Evolutionary conservation across 345 rosid genomes (phyloP).

Genomic region (Pugionium cornutum): DNA sequence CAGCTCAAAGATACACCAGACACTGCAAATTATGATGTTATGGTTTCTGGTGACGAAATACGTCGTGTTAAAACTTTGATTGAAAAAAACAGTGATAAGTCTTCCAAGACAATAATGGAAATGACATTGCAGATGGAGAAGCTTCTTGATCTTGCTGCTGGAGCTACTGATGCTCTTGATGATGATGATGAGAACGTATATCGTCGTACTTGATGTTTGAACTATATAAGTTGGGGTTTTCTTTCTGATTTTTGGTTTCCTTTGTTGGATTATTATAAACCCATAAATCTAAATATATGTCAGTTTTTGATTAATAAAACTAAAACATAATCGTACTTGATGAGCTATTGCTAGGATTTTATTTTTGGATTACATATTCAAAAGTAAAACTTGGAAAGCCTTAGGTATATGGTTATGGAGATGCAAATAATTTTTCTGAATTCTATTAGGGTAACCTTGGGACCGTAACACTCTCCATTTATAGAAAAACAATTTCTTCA

Average conservation of each 20-base stretch:
- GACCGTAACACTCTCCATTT: no score
- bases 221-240: not conserved
- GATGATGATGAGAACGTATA: slow-evolving; percentile 28
- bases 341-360: no score
- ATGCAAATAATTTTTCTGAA: no score
- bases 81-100: slow-evolving; percentile 11
- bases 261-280: not conserved
- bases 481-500: no score
- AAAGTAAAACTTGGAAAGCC: no score
- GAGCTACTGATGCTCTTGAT: slow-evolving; percentile 32
- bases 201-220: slow-evolving; percentile 27
- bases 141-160: slow-evolving; percentile 39
- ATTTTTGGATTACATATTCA: no score
- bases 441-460: no score
- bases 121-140: slow-evolving; percentile 35
- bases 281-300: no score
- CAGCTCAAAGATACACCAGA: slow-evolving; percentile 29
- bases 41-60: slow-evolving; percentile 16
- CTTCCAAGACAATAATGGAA: slow-evolving; percentile 7
- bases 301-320: no score
- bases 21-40: slow-evolving; percentile 25
- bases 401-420: no score
- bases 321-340: no score
- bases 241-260: slow-evolving; percentile 17
- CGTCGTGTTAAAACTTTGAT: not conserved